Base-by-base conservation (phyloP, 257 asterid species). In the Henckelia pumila region DNA sequence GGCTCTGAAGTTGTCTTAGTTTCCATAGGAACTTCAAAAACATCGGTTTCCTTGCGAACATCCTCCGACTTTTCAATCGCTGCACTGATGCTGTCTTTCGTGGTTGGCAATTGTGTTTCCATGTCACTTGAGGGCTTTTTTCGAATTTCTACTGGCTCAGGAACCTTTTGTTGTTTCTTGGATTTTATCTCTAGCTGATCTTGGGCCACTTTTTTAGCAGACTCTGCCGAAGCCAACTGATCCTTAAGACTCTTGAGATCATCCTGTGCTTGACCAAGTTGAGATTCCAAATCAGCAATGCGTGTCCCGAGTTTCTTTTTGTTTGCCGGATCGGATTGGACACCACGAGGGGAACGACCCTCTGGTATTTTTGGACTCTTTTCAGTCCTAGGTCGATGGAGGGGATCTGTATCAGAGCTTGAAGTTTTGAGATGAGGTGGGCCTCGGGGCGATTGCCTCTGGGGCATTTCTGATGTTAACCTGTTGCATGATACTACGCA, bases 211-310 rank as follows among this genome's bases (percentile, higher is more conserved):
- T 62, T 79, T 65, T 88, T 89, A 1, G 88, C 95, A 32, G 79
- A 82, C 76, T 89, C 96, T 4, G 89, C 87, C 6, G 93, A 79
- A 55, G 73, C 72, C 63, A 92, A 66, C 58, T 89, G 98, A n/a
- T 70, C 65, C 85, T 93, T 92, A 8, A 92, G 87, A 64, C 71
- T 63, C 61, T 83, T 86, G 68, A 93, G 89, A 82, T 93, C 97
- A 2, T 67, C 80, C 73, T 85, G 98, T 0, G 97, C 97, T 72
- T 88, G 94, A 20, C 95, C 97, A 33, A 93, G 96, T 68, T 88
- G 98, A 26, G 94, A 83, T 63, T 93, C 99, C 85, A 93, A 78
- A 71, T 85, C 95, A 0, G 96, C 85, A 71, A 93, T 93, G 30
- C 96, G 82, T 21, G 84, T 79, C 4, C 97, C 95, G 5, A 92